A percentile compares a stretch with the other conserved stretches of the same genome.
These are phyloP conservation scores for Yamadazyma akitaensis DNA, from an alignment of 805 yeast species.

Conservation along the genomic window DNA sequence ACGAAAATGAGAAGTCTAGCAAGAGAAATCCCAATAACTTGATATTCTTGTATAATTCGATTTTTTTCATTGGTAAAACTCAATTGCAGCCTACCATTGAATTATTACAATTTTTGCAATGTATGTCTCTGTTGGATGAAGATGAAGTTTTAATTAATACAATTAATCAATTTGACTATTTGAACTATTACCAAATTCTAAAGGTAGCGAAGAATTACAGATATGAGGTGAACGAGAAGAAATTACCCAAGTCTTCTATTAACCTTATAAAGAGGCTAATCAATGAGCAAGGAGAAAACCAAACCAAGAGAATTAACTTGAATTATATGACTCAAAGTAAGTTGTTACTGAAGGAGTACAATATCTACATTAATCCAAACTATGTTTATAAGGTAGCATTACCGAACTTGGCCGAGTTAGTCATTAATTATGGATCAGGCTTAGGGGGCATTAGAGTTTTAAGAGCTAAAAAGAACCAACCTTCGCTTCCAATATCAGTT, in stretches of 20 bases:
- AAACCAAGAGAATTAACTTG: slow-evolving; percentile 22
- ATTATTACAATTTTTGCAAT: slow-evolving; percentile 86
- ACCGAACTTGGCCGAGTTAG: slow-evolving; percentile 72
- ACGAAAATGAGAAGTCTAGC: slow-evolving; percentile 16
- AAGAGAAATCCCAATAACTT: slow-evolving; percentile 44
- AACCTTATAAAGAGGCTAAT: slow-evolving; percentile 29
- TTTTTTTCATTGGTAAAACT: slow-evolving; percentile 60
- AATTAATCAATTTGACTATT: slow-evolving; percentile 46
- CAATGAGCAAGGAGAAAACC: slow-evolving; percentile 37
- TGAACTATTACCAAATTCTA: slow-evolving; percentile 68
- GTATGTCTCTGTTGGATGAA: slow-evolving; percentile 66
- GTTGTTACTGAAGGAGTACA: slow-evolving; percentile 37
- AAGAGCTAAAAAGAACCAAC: slow-evolving; percentile 60
- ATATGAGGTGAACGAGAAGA: slow-evolving; percentile 78
- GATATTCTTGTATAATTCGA: slow-evolving; percentile 59
- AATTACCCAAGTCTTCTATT: slow-evolving; percentile 44
- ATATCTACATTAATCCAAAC: slow-evolving; percentile 51
- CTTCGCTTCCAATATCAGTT: slow-evolving; percentile 65
- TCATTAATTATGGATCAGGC: slow-evolving; percentile 75
- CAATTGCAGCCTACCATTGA: slow-evolving; percentile 75
- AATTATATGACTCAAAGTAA: slow-evolving; percentile 41
- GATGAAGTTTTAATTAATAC: slow-evolving; percentile 61
- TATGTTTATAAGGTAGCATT: slow-evolving; percentile 55
- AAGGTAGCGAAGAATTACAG: slow-evolving; percentile 73
- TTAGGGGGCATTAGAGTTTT: slow-evolving; percentile 55